Percentiles rank a stretch among this genome's conserved stretches.
phyloP scores from a whole-genome alignment of 208 protist genomes.

The Strigomonas culicis region DNA sequence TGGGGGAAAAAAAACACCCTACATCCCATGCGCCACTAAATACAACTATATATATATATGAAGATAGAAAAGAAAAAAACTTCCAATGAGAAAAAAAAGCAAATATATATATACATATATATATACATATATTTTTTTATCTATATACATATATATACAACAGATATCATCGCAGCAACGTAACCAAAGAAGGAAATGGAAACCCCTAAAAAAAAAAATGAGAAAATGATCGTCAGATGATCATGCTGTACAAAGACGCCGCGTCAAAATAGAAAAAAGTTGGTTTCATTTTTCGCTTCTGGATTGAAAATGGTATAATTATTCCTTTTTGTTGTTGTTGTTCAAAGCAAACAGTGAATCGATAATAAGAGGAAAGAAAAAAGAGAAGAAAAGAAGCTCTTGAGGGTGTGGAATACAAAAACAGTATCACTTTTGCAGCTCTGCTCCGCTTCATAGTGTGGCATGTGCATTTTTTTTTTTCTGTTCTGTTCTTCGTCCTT shows the following conservation, averaged over 20 bases:
- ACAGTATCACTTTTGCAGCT: background rate
- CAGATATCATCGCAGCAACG: background rate
- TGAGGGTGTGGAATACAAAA: background rate
- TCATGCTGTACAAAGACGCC: too few species aligned
- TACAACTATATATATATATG: background rate
- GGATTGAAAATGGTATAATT: background rate
- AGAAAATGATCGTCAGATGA: background rate
- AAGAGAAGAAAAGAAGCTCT: background rate
- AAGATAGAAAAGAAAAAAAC: background rate
- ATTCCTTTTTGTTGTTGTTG: background rate
- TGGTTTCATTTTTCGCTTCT: background rate
- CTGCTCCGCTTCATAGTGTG: background rate
- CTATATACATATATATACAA: background rate
- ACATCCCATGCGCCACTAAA: background rate
- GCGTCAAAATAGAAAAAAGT: too few species aligned
- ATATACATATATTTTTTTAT: background rate
- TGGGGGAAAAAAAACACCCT: too few species aligned
- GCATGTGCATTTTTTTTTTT: background rate
- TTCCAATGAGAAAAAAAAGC: background rate
- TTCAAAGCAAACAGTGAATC: background rate
- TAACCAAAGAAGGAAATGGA: background rate
- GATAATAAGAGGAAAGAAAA: background rate
- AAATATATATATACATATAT: background rate
- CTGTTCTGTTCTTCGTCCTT: conserved; percentile 4
- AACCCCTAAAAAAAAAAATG: background rate